Evolutionary conservation across 2,329 filamentous ascomycete species (phyloP).

Genomic region (Cytospora piceicola): DNA sequence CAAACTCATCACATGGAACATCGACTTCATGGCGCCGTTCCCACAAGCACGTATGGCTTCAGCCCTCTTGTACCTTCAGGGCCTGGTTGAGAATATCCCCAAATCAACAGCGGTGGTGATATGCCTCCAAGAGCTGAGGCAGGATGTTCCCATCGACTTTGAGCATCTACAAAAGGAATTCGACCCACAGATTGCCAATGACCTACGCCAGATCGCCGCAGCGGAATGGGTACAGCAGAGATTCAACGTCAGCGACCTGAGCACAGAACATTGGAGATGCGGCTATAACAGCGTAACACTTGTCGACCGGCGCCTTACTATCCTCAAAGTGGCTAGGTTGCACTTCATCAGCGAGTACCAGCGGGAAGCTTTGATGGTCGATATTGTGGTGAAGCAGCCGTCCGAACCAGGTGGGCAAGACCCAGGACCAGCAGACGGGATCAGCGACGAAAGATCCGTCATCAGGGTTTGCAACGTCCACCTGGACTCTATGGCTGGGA

Average conservation of each 20-base stretch:
- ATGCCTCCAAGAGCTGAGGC: conserved; percentile 52
- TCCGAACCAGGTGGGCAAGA: background rate
- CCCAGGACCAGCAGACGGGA: background rate
- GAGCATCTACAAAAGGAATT: background rate
- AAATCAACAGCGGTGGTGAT: conserved; percentile 43
- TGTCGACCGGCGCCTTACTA: conserved; percentile 48
- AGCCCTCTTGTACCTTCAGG: conserved; percentile 35
- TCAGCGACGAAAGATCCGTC: background rate
- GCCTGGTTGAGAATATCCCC: conserved; percentile 17
- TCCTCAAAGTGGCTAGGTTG: conserved; percentile 52
- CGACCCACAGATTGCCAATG: conserved; percentile 41
- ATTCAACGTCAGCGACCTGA: conserved; percentile 53
- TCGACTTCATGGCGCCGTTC: conserved; percentile 41
- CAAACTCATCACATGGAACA: conserved; percentile 40
- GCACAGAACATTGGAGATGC: conserved; percentile 45
- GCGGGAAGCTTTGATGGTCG: conserved; percentile 57
- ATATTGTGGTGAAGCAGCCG: conserved; percentile 41
- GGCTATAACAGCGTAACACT: conserved; percentile 56
- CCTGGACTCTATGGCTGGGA: conserved; percentile 23
- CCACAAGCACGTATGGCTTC: conserved; percentile 35
- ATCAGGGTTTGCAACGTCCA: conserved; percentile 28
- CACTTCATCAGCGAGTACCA: conserved; percentile 49
- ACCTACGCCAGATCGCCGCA: conserved; percentile 48
- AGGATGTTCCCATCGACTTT: conserved; percentile 13
- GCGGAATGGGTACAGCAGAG: conserved; percentile 48